phyloP scores from a whole-genome alignment of 2,329 filamentous ascomycete genomes.

The Colletotrichum ledebouriae region DNA sequence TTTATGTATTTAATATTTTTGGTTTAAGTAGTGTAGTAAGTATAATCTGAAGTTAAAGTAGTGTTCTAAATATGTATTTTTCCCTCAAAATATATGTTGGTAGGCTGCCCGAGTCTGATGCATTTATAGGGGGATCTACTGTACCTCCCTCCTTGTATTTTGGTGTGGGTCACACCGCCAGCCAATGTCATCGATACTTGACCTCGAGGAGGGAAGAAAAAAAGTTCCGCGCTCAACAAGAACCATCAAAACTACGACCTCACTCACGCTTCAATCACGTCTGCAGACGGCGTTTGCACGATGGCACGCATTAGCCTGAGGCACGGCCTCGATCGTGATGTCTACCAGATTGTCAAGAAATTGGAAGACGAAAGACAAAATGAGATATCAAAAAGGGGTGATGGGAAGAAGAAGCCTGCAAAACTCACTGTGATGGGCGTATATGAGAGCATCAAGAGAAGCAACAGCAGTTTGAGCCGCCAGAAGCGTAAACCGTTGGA shows the following conservation, averaged over 20 bases:
- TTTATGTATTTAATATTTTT: too few relatives aligned
- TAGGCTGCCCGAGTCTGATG: too few relatives aligned
- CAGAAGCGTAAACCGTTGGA: conserved; percentile 86
- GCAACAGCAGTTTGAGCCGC: conserved; percentile 88
- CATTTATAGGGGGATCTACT: too few relatives aligned
- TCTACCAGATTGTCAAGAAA: conserved; percentile 85
- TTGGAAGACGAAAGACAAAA: conserved; percentile 68
- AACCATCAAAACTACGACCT: background rate
- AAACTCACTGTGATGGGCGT: conserved; percentile 70
- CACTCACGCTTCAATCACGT: background rate
- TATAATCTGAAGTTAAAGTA: too few relatives aligned
- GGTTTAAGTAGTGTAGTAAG: too few relatives aligned
- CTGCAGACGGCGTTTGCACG: background rate
- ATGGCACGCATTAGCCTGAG: conserved; percentile 56
- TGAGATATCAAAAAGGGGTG: conserved; percentile 73
- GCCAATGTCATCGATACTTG: too few relatives aligned
- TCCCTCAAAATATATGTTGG: too few relatives aligned
- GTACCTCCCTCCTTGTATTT: too few relatives aligned
- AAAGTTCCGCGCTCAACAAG: too few relatives aligned
- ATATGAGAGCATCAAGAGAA: conserved; percentile 81
- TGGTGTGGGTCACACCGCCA: too few relatives aligned
- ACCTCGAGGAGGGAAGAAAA: too few relatives aligned
- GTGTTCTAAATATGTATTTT: too few relatives aligned
- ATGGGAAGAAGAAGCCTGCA: conserved; percentile 45
- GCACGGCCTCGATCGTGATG: conserved; percentile 74